phyloP scores from a whole-genome alignment of 495 filamentous ascomycete genomes.

The Tuber calosporum region DNA sequence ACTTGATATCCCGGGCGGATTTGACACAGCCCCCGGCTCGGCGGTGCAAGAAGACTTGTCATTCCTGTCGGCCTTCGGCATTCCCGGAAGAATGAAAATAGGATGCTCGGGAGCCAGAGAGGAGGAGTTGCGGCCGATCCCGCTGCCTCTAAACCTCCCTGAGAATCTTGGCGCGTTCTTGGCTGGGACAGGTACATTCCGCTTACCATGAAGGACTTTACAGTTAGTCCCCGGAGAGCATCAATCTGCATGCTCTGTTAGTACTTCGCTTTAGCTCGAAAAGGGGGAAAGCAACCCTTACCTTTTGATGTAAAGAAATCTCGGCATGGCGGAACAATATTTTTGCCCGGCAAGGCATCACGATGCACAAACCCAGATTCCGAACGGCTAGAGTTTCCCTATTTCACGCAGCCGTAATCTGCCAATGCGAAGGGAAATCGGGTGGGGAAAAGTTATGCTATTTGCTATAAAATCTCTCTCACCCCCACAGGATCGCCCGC shows the following conservation, averaged over 20 bases:
- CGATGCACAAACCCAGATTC: slow-evolving; percentile 17
- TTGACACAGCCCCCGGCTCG: background rate
- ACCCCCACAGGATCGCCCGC: too few relatives aligned
- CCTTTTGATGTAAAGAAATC: slow-evolving; percentile 19
- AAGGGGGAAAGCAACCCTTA: slow-evolving; percentile 10
- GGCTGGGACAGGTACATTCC: background rate
- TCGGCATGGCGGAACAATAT: too few relatives aligned
- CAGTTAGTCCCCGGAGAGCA: slow-evolving; percentile 11
- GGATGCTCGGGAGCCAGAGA: background rate
- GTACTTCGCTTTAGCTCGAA: too few relatives aligned
- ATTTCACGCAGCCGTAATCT: background rate
- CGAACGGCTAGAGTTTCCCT: slow-evolving; percentile 15
- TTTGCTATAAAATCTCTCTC: slow-evolving; percentile 1
- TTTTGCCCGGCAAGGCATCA: background rate
- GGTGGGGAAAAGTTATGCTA: background rate
- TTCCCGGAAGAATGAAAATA: background rate
- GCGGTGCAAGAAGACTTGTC: background rate
- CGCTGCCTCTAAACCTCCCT: background rate
- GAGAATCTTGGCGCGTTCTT: too few relatives aligned
- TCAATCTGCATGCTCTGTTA: slow-evolving; percentile 15
- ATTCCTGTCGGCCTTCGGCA: background rate
- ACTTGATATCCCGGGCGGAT: background rate
- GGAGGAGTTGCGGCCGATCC: background rate
- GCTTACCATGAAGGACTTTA: slow-evolving; percentile 10
- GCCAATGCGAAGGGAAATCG: background rate